Percentiles rank a stretch among this genome's conserved stretches.
Conservation (phyloP, 2,329 filamentous ascomycete species). For the Penicillium sp. region DNA sequence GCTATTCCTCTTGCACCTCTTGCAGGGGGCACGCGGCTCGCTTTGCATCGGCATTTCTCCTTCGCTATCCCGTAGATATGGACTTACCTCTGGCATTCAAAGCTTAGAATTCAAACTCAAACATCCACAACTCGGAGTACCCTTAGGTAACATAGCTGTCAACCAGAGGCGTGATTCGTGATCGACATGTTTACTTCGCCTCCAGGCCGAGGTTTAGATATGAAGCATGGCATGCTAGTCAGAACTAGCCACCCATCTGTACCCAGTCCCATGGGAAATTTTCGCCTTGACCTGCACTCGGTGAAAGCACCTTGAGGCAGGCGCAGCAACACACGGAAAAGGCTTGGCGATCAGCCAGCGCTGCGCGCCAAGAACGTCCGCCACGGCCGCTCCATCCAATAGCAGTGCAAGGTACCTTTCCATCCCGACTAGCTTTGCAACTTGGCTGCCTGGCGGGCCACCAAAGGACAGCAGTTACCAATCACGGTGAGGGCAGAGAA, state of each 20-base stretch:
- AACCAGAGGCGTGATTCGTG: not conserved
- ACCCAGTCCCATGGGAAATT: not conserved
- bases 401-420: not conserved
- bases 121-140: not conserved
- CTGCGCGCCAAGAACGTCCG: constrained; percentile 9
- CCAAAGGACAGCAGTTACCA: not conserved
- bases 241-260: not conserved
- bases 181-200: not conserved
- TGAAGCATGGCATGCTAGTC: not conserved
- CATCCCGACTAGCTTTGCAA: not conserved
- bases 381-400: constrained; percentile 1
- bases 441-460: not conserved
- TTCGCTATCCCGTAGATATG: not conserved
- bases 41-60: constrained; percentile 7
- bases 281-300: not conserved
- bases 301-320: not conserved
- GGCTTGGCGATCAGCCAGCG: constrained; percentile 6
- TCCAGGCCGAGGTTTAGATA: not conserved
- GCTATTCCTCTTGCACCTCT: constrained; percentile 4
- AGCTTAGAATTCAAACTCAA: not conserved
- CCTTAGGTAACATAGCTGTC: not conserved
- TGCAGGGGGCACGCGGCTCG: constrained; percentile 2
- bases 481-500: not conserved
- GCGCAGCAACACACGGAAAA: not conserved
- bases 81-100: not conserved